Base-by-base conservation (phyloP, 2,329 filamentous ascomycete genomes). In the Aspergillus tamarii region DNA sequence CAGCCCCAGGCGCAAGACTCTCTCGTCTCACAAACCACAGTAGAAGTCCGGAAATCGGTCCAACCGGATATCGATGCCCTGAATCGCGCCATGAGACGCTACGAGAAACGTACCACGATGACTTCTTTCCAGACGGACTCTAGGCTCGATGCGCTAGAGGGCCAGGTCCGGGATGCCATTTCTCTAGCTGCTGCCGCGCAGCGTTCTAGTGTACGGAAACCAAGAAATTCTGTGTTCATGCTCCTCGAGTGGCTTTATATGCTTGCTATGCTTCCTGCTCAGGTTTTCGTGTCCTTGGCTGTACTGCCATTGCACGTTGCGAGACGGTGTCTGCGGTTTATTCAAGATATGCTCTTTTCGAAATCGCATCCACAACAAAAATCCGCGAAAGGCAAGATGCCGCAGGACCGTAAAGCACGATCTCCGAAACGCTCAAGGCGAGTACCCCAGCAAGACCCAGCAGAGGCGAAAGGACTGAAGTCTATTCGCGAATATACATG, bases 41-140 rank as follows among this genome's bases (percentile, higher is more conserved):
- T 75, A 6, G 88, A 92, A 63, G 84, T 92, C 14, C 86, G 88
- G 48, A 87, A 87, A 64, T 81, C 83, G 32, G 83, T 94, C 12
- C 91, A 93, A 68, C 90, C 92, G 0, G 93, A 97, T 64, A 84
- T 98, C 7, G 94, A 97, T 71, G 92, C 93, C 0, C 82, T 98
- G 36, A 95, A 93, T 70, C 89, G 94, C 55, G 94, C 94, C 4
- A 91, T 98, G 52, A 87, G 94, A 23, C 88, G 93, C 41, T 97
- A 97, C 72, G 94, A 98, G 80, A 97, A 96, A 80, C 91, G 93
- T 71, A 88, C 91, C 5, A 90, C 90, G 0, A 83, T 94, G 9
- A 85, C 93, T 32, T 86, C 91, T 11, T 84, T 90, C 60, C 90
- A 94, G 72, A 92, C 89, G 3, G 93, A 97, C 67, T 86, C 88